A percentile compares a stretch with the other conserved stretches of the same genome.
Evolutionary conservation across 352 stramenopile genomes (phyloP).

Genomic region (Phytopythium litorale): DNA sequence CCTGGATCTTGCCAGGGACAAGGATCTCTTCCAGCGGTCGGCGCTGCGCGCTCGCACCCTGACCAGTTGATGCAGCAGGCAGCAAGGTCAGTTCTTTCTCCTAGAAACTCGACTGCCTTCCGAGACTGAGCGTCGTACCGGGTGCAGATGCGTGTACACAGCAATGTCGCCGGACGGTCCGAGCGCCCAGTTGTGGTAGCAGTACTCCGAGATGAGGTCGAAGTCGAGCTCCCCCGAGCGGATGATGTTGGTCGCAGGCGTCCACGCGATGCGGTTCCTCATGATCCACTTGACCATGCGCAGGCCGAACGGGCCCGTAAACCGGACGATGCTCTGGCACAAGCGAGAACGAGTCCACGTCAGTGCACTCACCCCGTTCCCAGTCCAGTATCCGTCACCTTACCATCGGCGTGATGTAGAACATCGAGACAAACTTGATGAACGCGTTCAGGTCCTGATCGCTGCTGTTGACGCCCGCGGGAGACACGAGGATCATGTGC

Average conservation of each 20-base stretch:
- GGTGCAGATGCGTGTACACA: constrained; percentile 74
- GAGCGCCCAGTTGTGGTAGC: constrained; percentile 81
- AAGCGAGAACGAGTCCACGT: background rate
- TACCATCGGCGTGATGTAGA: constrained; percentile 76
- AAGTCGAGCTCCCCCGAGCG: constrained; percentile 67
- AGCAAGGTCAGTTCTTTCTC: background rate
- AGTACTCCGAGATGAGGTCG: constrained; percentile 65
- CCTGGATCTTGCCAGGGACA: constrained; percentile 38
- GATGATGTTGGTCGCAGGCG: constrained; percentile 67
- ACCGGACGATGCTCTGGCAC: constrained; percentile 53
- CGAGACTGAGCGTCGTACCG: constrained; percentile 18
- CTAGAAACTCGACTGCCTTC: background rate
- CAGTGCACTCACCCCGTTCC: background rate
- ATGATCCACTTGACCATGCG: constrained; percentile 56
- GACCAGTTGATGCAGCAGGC: background rate
- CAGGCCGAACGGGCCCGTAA: constrained; percentile 53
- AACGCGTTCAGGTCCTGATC: constrained; percentile 37
- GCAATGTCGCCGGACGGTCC: constrained; percentile 66
- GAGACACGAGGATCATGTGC: constrained; percentile 74
- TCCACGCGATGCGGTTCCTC: constrained; percentile 52
- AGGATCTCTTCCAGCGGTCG: constrained; percentile 54
- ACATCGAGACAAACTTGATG: constrained; percentile 29
- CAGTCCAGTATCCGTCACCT: background rate
- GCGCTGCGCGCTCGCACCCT: constrained; percentile 49
- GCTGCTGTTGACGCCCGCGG: constrained; percentile 54